Conservation (phyloP, 2,329 filamentous ascomycete genomes). For the Epicoccum sorghinum region DNA sequence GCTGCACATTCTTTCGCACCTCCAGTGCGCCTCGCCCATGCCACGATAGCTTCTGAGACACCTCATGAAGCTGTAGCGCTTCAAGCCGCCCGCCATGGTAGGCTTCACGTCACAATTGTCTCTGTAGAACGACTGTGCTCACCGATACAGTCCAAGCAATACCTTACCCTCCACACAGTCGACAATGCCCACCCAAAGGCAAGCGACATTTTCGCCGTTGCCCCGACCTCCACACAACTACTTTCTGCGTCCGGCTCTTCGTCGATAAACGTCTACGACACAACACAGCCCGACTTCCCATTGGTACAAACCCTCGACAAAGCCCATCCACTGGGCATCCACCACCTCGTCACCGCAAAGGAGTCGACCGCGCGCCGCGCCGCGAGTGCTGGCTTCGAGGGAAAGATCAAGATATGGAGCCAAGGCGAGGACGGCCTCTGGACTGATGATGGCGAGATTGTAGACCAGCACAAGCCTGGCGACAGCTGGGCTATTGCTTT, state of each 20-base stretch:
- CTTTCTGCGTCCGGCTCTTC: slow-evolving; percentile 87
- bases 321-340: slow-evolving; percentile 87
- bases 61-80: slow-evolving; percentile 2
- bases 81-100: slow-evolving; percentile 5
- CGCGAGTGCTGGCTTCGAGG: slow-evolving; percentile 86
- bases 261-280: slow-evolving; percentile 79
- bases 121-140: neutral
- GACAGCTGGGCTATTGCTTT: slow-evolving; percentile 89
- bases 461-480: slow-evolving; percentile 64
- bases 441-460: slow-evolving; percentile 58
- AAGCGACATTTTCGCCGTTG: slow-evolving; percentile 83
- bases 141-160: slow-evolving; percentile 85
- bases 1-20: neutral
- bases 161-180: slow-evolving; percentile 88
- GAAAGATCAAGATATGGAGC: slow-evolving; percentile 84
- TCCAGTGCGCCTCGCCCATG: neutral
- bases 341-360: slow-evolving; percentile 77
- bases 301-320: slow-evolving; percentile 78
- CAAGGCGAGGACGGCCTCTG: slow-evolving; percentile 59
- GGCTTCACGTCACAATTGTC: neutral
- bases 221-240: slow-evolving; percentile 73
- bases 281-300: slow-evolving; percentile 71
- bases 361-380: slow-evolving; percentile 68
- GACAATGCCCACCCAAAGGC: slow-evolving; percentile 75
- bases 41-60: neutral